Conservation (phyloP, 148 eudicot species). For the Rhododendron molle region DNA sequence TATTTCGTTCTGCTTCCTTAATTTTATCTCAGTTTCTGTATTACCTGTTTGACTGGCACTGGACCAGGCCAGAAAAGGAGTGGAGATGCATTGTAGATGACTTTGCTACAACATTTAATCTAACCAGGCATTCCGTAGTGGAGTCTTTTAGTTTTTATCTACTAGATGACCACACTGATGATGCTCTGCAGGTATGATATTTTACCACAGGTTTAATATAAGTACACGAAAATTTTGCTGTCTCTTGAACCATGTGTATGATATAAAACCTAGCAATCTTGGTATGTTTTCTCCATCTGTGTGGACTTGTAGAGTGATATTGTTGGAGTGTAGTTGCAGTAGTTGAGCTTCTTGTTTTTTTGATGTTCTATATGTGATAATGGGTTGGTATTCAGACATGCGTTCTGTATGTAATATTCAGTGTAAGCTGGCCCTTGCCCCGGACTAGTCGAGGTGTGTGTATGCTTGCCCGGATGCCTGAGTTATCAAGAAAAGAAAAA, state of each 20-base stretch:
- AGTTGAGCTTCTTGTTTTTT: background rate
- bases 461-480: no score
- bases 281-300: background rate
- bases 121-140: slow-evolving; percentile 67
- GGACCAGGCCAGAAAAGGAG: slow-evolving; percentile 62
- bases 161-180: slow-evolving; percentile 76
- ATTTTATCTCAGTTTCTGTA: slow-evolving; percentile 63
- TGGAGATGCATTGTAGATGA: slow-evolving; percentile 80
- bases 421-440: no score
- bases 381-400: background rate
- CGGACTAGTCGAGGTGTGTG: no score
- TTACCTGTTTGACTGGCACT: slow-evolving; percentile 87
- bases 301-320: background rate
- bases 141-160: slow-evolving; percentile 90
- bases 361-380: background rate
- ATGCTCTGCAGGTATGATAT: slow-evolving; percentile 75
- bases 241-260: background rate
- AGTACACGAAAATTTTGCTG: background rate
- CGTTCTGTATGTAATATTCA: background rate
- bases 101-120: slow-evolving; percentile 79
- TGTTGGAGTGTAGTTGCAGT: background rate
- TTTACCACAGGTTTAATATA: background rate
- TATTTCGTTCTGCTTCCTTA: slow-evolving; percentile 31
- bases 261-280: background rate
- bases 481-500: no score